Evolutionary conservation across 1,284 basidiomycete genomes (phyloP).

Genomic region (Termitomyces sp.): DNA sequence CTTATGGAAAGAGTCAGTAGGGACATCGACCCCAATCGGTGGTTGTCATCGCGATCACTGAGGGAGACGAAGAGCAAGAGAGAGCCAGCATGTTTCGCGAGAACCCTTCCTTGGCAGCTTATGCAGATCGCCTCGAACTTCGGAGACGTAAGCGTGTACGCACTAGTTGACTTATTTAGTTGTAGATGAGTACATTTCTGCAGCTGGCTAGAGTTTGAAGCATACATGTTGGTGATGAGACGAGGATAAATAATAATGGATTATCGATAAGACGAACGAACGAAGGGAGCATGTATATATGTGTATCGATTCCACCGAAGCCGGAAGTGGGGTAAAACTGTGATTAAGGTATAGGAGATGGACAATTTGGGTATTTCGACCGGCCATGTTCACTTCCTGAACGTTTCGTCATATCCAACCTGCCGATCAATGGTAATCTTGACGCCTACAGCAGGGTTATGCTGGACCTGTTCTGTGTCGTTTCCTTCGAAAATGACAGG

Average conservation of each 20-base stretch:
- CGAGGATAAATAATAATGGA: not conserved
- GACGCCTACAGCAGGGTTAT: conserved; percentile 32
- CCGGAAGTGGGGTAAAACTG: not conserved
- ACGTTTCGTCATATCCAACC: conserved; percentile 40
- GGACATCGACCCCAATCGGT: not conserved
- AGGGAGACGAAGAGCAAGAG: not conserved
- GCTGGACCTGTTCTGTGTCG: conserved; percentile 21
- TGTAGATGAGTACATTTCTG: not conserved
- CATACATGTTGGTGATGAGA: not conserved
- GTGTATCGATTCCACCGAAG: not conserved
- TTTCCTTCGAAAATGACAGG: conserved; percentile 28
- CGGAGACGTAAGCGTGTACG: not conserved
- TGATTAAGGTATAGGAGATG: not conserved
- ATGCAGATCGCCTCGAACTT: not conserved
- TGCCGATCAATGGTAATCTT: conserved; percentile 54
- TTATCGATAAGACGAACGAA: not conserved
- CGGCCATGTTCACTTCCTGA: conserved; percentile 11
- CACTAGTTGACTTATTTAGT: not conserved
- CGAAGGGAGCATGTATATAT: not conserved
- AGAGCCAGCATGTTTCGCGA: not conserved
- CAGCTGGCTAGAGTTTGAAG: not conserved
- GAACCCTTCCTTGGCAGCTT: not conserved
- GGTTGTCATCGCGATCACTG: not conserved
- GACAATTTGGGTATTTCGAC: not conserved
- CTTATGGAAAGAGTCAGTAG: not conserved